These are phyloP conservation scores for Aspergillus novofumigatus DNA, from an alignment of 2,329 filamentous ascomycete species.

Conservation along the genomic window DNA sequence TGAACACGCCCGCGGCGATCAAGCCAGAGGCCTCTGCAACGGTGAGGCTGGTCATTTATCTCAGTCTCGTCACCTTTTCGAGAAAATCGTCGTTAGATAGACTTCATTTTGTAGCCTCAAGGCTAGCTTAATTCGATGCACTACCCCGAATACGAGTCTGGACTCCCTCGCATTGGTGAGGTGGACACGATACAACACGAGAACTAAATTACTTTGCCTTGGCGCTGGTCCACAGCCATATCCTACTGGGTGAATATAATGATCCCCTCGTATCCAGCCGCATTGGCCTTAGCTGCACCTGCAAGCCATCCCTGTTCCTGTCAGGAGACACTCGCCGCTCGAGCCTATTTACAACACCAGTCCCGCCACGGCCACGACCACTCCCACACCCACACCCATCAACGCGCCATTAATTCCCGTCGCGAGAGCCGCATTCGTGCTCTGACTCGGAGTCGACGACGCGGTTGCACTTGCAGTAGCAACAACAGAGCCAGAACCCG, in stretches of 20 bases:
- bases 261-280: not conserved
- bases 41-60: constrained; percentile 17
- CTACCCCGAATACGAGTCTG: not conserved
- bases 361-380: not conserved
- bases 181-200: not conserved
- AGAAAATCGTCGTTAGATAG: no score
- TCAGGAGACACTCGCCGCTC: no score
- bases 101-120: no score
- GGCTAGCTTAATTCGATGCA: not conserved
- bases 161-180: not conserved
- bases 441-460: not conserved
- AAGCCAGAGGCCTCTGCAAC: constrained; percentile 40
- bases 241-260: not conserved
- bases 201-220: not conserved
- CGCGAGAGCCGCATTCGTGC: not conserved
- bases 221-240: no score
- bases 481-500: not conserved
- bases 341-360: not conserved
- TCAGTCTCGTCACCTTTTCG: not conserved
- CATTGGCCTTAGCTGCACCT: not conserved
- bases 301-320: no score
- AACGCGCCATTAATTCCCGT: not conserved
- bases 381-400: not conserved
- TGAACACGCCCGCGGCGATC: constrained; percentile 36
- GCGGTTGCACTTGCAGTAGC: not conserved